phyloP scores from a whole-genome alignment of 2,329 filamentous ascomycete genomes.

The Colletotrichum siamense region DNA sequence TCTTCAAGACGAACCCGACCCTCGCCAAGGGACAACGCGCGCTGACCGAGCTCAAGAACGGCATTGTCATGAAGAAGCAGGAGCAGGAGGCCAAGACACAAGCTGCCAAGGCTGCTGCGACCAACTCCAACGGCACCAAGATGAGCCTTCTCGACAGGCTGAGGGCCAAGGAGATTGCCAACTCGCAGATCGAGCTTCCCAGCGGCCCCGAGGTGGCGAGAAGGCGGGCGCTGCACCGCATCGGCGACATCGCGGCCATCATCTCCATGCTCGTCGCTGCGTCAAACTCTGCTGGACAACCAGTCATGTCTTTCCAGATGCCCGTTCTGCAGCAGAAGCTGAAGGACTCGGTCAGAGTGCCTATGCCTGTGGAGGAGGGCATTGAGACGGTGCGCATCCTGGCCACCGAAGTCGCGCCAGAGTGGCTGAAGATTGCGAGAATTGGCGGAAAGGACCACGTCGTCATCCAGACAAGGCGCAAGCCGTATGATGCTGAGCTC shows the following conservation, averaged over 20 bases:
- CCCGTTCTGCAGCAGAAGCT: constrained; percentile 67
- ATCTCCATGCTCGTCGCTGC: constrained; percentile 67
- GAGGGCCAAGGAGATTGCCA: constrained; percentile 69
- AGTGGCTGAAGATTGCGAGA: constrained; percentile 59
- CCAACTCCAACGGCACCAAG: constrained; percentile 53
- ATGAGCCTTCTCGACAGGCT: constrained; percentile 79
- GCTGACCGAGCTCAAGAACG: constrained; percentile 71
- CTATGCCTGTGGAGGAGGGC: constrained; percentile 59
- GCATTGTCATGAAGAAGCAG: constrained; percentile 58
- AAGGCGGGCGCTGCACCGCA: constrained; percentile 69
- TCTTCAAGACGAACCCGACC: constrained; percentile 55
- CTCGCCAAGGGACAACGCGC: constrained; percentile 71
- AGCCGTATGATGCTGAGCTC: constrained; percentile 33
- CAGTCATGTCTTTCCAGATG: constrained; percentile 70
- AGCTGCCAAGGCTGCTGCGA: constrained; percentile 28
- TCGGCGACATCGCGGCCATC: constrained; percentile 71
- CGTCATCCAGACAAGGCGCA: constrained; percentile 54
- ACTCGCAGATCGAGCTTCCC: constrained; percentile 46
- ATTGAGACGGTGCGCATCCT: constrained; percentile 55
- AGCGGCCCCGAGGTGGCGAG: constrained; percentile 62
- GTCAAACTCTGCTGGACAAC: constrained; percentile 54
- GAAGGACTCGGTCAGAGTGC: constrained; percentile 68
- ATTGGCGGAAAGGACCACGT: constrained; percentile 62
- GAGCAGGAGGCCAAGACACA: constrained; percentile 44
- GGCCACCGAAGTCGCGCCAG: constrained; percentile 59